Evolutionary conservation across 148 eudicot species (phyloP).

Genomic region (Pharnaceum exiguum): DNA sequence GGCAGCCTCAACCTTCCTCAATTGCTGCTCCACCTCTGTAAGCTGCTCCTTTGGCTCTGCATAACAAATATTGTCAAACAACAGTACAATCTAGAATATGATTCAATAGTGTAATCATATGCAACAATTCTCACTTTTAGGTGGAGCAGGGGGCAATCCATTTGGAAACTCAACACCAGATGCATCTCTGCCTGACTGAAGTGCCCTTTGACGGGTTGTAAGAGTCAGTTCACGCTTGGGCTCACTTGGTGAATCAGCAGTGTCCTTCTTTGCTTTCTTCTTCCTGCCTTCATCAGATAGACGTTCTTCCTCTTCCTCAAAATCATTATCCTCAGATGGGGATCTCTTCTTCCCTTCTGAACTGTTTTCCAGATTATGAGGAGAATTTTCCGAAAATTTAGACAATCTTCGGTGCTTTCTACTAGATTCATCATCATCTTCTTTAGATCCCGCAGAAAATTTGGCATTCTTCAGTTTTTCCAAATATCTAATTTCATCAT

Average conservation of each 20-base stretch:
- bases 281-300: slow-evolving; percentile 54
- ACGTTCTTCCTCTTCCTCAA: slow-evolving; percentile 59
- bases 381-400: slow-evolving; percentile 38
- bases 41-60: slow-evolving; percentile 82
- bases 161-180: slow-evolving; percentile 78
- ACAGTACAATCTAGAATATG: not conserved
- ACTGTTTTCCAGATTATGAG: slow-evolving; percentile 28
- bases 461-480: slow-evolving; percentile 72
- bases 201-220: slow-evolving; percentile 84
- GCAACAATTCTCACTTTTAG: slow-evolving; percentile 57
- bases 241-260: slow-evolving; percentile 42
- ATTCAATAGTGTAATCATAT: not conserved
- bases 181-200: slow-evolving; percentile 61
- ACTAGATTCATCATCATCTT: slow-evolving; percentile 50
- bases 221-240: slow-evolving; percentile 67
- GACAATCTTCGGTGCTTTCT: slow-evolving; percentile 48
- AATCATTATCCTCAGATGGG: slow-evolving; percentile 53
- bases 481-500: slow-evolving; percentile 86
- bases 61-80: not conserved
- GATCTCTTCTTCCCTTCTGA: slow-evolving; percentile 51
- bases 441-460: slow-evolving; percentile 33
- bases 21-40: slow-evolving; percentile 72
- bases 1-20: slow-evolving; percentile 85
- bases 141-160: slow-evolving; percentile 77
- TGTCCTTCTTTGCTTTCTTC: slow-evolving; percentile 54